Conservation (phyloP, 371 early-diverging fungal species). For the Smittium mucronatum region DNA sequence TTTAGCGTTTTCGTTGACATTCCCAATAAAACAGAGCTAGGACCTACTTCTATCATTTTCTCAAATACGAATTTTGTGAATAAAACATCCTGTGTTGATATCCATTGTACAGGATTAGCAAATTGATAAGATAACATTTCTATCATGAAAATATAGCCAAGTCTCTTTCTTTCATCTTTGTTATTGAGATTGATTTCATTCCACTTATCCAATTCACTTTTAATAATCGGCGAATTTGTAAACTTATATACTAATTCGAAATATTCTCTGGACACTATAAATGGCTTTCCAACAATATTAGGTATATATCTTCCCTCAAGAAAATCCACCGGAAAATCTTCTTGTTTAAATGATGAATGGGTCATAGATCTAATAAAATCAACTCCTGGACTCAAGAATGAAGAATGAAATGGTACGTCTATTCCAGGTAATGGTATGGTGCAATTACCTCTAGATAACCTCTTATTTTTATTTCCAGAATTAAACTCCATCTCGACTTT, state of each 20-base stretch:
- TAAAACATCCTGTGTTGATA: constrained; percentile 84
- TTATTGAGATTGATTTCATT: constrained; percentile 43
- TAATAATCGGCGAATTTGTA: constrained; percentile 61
- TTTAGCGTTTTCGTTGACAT: constrained; percentile 89
- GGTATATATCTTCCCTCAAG: constrained; percentile 97
- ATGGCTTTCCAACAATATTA: constrained; percentile 84
- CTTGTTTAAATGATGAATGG: no score
- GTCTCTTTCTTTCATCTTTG: constrained; percentile 61
- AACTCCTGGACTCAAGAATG: constrained; percentile 81
- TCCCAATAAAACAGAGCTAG: constrained; percentile 73
- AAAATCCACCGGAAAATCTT: no score
- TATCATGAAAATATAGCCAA: constrained; percentile 69
- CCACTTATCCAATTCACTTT: constrained; percentile 68
- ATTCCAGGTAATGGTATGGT: constrained; percentile 90
- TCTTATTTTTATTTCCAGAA: constrained; percentile 38
- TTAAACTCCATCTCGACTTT: neutral
- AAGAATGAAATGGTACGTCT: constrained; percentile 96
- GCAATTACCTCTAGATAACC: constrained; percentile 74
- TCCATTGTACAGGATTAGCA: constrained; percentile 88
- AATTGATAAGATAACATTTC: constrained; percentile 92
- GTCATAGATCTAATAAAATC: no score
- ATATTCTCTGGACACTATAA: constrained; percentile 64
- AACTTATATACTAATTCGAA: constrained; percentile 58
- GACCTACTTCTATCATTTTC: constrained; percentile 84
- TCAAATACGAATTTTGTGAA: constrained; percentile 70